Evolutionary conservation across 371 early-diverging fungal genomes (phyloP).

Genomic region (Batkoa obscura): DNA sequence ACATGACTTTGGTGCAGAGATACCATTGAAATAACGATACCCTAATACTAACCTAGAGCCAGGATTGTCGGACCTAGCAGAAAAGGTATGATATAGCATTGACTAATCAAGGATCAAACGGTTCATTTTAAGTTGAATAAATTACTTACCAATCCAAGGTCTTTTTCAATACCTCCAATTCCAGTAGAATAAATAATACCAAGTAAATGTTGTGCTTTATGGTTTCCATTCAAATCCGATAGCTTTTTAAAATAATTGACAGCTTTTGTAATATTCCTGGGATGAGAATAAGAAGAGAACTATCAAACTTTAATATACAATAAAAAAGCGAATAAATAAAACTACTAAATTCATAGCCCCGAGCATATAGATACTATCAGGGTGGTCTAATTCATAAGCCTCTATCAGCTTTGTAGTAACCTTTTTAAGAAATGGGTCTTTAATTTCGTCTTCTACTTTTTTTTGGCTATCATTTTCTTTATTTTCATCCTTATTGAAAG

Average conservation of each 20-base stretch:
- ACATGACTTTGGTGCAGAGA: conserved; percentile 63
- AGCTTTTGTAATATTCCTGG: conserved; percentile 30
- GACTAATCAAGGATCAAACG: conserved; percentile 26
- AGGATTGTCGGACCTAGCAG: conserved; percentile 50
- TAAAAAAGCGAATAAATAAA: not conserved
- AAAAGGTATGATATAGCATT: conserved; percentile 63
- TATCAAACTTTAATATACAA: not conserved
- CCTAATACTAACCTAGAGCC: conserved; percentile 71
- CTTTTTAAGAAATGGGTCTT: no score
- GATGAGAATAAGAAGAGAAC: conserved; percentile 18
- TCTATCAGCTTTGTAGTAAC: no score
- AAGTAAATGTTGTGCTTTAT: conserved; percentile 70
- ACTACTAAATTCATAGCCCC: conserved; percentile 27
- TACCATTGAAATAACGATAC: conserved; percentile 61
- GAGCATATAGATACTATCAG: conserved; percentile 19
- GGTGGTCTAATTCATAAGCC: no score
- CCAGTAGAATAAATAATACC: conserved; percentile 83
- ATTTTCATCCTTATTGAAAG: no score
- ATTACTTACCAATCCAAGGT: conserved; percentile 25
- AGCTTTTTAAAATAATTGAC: conserved; percentile 33
- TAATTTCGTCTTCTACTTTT: no score
- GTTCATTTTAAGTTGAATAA: not conserved
- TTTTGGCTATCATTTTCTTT: no score
- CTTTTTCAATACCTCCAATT: conserved; percentile 44
- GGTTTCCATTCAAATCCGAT: conserved; percentile 44